Base-by-base conservation (phyloP, 2,329 filamentous ascomycete genomes). In the Colletotrichum trifolii region DNA sequence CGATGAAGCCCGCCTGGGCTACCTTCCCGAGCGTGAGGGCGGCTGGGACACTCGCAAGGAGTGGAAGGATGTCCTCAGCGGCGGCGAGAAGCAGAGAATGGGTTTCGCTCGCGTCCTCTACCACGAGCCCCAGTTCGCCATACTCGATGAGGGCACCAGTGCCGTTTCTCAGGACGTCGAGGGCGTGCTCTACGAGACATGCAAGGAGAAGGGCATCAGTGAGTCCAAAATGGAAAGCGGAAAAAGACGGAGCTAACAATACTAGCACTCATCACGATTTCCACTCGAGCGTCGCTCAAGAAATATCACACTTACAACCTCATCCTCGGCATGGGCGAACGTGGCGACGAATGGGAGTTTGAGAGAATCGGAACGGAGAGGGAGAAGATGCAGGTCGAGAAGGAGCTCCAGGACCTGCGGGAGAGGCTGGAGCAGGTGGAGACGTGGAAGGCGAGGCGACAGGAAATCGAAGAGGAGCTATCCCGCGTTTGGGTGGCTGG, bases 21-120 rank as follows among this genome's bases (percentile, higher is more conserved):
- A 99, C 76, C 85, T 99, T 1, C 92, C 93, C 1, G 89, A 94
- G 53, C 89, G 96, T 13, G 96, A 99, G 82, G 96, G 96, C 43
- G 96, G 96, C 12, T 98, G 94, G 94, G 93, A 99, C 74, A 96
- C 93, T 5, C 87, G 93, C 61, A 98, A 99, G 78, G 94, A 97
- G 75, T 99, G 96, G 96, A 97, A 98, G 79, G 95, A 98, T 71
- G 93, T 99, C 5, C 84, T 99, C n/a, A 95, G 91, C 69, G 96
- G 96, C 43, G 96, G 96, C 11, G 96, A 99, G 83, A 99, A 99
- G 81, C 96, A 99, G 80, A 85, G 96, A 25, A 93, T 99, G 87
- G 93, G 89, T 0, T 93, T 99, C 72, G 95, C 96, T 4, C 84
- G 96, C 48, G 77, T 99, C 54, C 82, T 98, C 45, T 99, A 99